Base-by-base conservation (phyloP, 257 asterid genomes). In the Ballota nigra region DNA sequence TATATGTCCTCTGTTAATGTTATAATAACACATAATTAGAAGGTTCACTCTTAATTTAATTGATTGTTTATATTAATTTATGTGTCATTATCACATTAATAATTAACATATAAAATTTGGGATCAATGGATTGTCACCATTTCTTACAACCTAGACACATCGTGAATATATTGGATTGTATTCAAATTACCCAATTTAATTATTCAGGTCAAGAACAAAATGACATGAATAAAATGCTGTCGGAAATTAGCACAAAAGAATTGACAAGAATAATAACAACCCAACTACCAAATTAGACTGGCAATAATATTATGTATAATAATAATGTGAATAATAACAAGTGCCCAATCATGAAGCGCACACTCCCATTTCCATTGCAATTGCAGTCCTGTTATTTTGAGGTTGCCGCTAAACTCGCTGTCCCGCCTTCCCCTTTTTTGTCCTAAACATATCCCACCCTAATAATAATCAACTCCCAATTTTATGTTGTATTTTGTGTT, bases 281-380 rank as follows among this genome's bases (percentile, higher is more conserved):
- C 72, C 79, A 73, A 78, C 78, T 53, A 61, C 78, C 78, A 68
- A 52, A 61, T 36, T 68, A 68, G 76, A 61, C 59, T 72, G 56
- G 75, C 66, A 69, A 79, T 79, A 69, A 63, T 77, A 70, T 69
- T 23, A 53, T n/a, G n/a, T n/a, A 52, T 41, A 11, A 41, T 41
- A 41, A 12, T 12, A 51, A 45, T 45, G 53, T 12, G 80, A 74
- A 74, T 67, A 63, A 73, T 71, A 66, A 72, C 55, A 36, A 76
- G 51, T 45, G 55, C 72, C 20, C 81, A 80, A 80, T 84, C 64
- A 84, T 86, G 78, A 72, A 72, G 49, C 52, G 56, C 82, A 80
- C 81, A 59, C 77, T 51, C 71, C 60, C 65, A 51, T 51, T 51
- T 51, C 58, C 58, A 45, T 45, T 45, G 76, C 80, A 62, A 43